Evolutionary conservation across 2,329 filamentous ascomycete genomes (phyloP).

Genomic region (Spiromastix sp.): DNA sequence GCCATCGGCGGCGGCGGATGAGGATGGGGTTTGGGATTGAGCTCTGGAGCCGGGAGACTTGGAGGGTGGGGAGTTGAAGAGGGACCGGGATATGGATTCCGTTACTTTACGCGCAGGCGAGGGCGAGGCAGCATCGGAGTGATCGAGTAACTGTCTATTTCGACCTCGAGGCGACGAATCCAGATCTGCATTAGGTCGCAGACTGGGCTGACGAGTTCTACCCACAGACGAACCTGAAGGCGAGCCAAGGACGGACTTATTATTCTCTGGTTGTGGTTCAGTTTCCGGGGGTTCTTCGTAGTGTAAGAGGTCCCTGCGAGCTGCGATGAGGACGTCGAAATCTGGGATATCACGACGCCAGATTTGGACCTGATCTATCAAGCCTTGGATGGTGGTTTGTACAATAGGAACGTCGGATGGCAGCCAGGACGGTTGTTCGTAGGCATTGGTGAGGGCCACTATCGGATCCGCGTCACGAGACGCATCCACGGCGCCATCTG

Average conservation of each 20-base stretch:
- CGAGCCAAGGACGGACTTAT: background rate
- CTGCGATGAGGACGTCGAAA: conserved; percentile 60
- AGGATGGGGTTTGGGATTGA: conserved; percentile 9
- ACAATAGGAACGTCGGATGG: conserved; percentile 38
- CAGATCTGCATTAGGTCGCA: conserved; percentile 1
- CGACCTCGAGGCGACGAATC: conserved; percentile 18
- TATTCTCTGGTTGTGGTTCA: background rate
- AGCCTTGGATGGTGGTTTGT: conserved; percentile 46
- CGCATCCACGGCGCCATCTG: conserved; percentile 26
- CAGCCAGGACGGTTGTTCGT: conserved; percentile 38
- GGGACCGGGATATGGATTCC: conserved; percentile 9
- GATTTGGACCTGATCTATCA: conserved; percentile 51
- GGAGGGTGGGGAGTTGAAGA: conserved; percentile 14
- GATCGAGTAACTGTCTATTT: conserved; percentile 10
- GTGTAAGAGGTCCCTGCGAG: conserved; percentile 39
- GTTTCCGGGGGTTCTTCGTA: conserved; percentile 18
- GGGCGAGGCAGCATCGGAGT: conserved; percentile 10
- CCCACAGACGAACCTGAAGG: conserved; percentile 8
- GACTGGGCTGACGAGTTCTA: conserved; percentile 2
- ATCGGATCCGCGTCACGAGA: conserved; percentile 21
- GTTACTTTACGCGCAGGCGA: conserved; percentile 10
- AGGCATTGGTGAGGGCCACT: conserved; percentile 16
- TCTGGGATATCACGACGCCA: conserved; percentile 58
- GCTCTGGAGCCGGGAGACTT: conserved; percentile 12
- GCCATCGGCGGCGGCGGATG: conserved; percentile 17